phyloP scores from a whole-genome alignment of 208 protist species.

The Vickermania spadyakhi region DNA sequence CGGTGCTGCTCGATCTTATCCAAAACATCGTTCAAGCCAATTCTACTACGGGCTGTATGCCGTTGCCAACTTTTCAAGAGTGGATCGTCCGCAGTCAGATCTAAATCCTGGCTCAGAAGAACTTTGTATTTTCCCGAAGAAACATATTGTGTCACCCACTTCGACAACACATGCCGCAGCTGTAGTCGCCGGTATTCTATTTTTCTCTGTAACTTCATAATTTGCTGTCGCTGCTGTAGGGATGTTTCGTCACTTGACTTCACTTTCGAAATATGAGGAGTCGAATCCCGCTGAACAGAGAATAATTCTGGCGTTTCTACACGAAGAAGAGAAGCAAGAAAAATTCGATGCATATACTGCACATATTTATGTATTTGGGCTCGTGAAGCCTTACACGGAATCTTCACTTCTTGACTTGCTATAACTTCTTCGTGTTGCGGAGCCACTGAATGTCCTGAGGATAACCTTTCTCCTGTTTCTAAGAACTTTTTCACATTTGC shows the following conservation, averaged over 20 bases:
- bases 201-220: conserved; percentile 64
- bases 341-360: not conserved
- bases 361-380: too few species aligned
- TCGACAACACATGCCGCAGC: conserved; percentile 66
- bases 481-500: too few species aligned
- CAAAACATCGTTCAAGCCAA: conserved; percentile 61
- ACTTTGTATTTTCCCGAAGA: conserved; percentile 43
- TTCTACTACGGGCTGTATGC: conserved; percentile 35
- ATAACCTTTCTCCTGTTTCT: too few species aligned
- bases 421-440: too few species aligned
- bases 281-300: too few species aligned
- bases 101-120: conserved; percentile 53
- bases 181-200: conserved; percentile 76
- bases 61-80: conserved; percentile 50
- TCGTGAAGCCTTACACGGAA: too few species aligned
- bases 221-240: too few species aligned
- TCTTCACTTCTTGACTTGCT: too few species aligned
- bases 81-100: conserved; percentile 32
- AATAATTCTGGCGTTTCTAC: too few species aligned
- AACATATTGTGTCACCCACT: conserved; percentile 72
- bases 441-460: too few species aligned
- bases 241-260: too few species aligned
- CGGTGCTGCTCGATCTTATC: conserved; percentile 63
- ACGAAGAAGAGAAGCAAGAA: not conserved
- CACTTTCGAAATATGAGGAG: too few species aligned